Evolutionary conservation across 1,139 yeast species (phyloP).

Genomic region (Nakaseomyces sp.): DNA sequence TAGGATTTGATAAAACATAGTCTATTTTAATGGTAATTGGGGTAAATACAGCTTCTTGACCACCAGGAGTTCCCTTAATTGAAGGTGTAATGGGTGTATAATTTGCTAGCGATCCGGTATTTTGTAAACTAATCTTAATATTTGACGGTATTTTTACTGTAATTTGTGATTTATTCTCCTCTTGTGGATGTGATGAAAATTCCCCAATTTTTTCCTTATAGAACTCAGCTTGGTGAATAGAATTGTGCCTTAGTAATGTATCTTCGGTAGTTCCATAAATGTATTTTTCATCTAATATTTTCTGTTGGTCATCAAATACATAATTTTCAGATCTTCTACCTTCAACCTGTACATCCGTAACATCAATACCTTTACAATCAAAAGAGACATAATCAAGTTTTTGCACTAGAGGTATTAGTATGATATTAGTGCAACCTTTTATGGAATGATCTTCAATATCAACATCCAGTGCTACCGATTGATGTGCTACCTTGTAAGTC

Average conservation of each 20-base stretch:
- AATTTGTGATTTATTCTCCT: slow-evolving; percentile 61
- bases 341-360: slow-evolving; percentile 50
- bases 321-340: slow-evolving; percentile 49
- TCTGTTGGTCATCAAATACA: slow-evolving; percentile 41
- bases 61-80: slow-evolving; percentile 35
- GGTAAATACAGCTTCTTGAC: slow-evolving; percentile 44
- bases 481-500: slow-evolving; percentile 53
- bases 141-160: slow-evolving; percentile 64
- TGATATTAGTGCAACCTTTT: slow-evolving; percentile 75
- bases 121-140: slow-evolving; percentile 53
- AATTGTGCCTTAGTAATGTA: slow-evolving; percentile 18
- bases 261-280: slow-evolving; percentile 12
- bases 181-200: slow-evolving; percentile 46
- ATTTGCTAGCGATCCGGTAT: slow-evolving; percentile 40
- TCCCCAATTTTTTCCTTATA: slow-evolving; percentile 56
- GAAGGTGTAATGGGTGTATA: slow-evolving; percentile 40
- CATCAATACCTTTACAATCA: slow-evolving; percentile 73
- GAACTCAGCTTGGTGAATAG: slow-evolving; percentile 41
- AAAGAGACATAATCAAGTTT: slow-evolving; percentile 51
- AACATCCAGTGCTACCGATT: slow-evolving; percentile 57
- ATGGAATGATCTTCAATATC: slow-evolving; percentile 47
- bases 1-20: slow-evolving; percentile 57
- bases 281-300: slow-evolving; percentile 21
- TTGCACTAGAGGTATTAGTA: slow-evolving; percentile 63
- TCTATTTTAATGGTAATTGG: slow-evolving; percentile 67